Evolutionary conservation across 495 filamentous ascomycete genomes (phyloP).

Genomic region (Podospora pseudoanserina): DNA sequence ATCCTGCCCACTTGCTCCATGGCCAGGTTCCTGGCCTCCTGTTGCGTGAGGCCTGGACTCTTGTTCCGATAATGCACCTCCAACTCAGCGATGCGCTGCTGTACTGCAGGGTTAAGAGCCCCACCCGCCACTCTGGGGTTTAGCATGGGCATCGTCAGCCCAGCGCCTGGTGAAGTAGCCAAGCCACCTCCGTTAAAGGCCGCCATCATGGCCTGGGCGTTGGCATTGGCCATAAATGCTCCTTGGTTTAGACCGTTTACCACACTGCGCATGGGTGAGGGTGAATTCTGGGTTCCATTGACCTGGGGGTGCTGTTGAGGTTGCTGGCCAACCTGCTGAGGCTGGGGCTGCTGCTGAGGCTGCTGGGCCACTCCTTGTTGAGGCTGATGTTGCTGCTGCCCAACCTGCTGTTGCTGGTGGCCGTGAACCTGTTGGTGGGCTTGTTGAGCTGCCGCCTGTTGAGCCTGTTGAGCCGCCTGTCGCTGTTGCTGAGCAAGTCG

Average conservation of each 20-base stretch:
- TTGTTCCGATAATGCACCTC: constrained; percentile 36
- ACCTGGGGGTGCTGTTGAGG: constrained; percentile 34
- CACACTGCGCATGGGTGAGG: constrained; percentile 44
- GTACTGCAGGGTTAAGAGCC: constrained; percentile 25
- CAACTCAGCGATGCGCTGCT: constrained; percentile 32
- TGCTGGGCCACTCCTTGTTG: not conserved
- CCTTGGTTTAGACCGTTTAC: constrained; percentile 53
- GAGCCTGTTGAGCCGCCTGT: constrained; percentile 19
- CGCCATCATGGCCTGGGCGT: constrained; percentile 46
- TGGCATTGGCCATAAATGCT: constrained; percentile 41
- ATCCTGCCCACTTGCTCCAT: constrained; percentile 51
- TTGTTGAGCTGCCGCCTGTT: constrained; percentile 33
- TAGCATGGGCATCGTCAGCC: constrained; percentile 36
- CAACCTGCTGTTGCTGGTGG: constrained; percentile 28
- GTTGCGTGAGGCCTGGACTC: constrained; percentile 55
- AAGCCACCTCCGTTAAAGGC: constrained; percentile 37
- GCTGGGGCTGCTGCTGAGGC: constrained; percentile 37
- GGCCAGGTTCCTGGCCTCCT: constrained; percentile 58
- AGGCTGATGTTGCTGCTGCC: constrained; percentile 32
- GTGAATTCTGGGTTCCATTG: constrained; percentile 36
- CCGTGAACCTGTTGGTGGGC: constrained; percentile 32
- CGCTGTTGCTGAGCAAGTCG: constrained; percentile 27
- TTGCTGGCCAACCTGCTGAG: constrained; percentile 37
- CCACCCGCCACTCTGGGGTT: constrained; percentile 38
- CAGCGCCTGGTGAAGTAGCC: constrained; percentile 38